These are phyloP conservation scores for Wickerhamomyces kurtzmanii DNA, from an alignment of 805 yeast species.

Conservation along the genomic window DNA sequence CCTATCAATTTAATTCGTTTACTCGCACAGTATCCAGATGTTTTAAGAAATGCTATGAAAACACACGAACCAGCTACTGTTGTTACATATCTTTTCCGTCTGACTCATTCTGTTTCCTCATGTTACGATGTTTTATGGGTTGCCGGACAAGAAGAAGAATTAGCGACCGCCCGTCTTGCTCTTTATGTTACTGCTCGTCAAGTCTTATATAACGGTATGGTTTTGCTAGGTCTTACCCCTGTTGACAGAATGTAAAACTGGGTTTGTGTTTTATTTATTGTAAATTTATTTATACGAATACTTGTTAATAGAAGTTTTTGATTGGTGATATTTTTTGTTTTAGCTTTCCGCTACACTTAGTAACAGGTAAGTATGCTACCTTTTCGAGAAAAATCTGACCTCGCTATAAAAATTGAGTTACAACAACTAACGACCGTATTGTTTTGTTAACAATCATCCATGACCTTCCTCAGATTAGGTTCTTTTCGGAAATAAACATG, in stretches of 20 bases:
- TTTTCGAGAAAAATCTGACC: too few species aligned
- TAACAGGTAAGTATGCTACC: too few species aligned
- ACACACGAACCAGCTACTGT: constrained; percentile 89
- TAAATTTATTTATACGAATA: too few species aligned
- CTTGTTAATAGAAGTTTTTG: too few species aligned
- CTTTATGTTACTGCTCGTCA: constrained; percentile 84
- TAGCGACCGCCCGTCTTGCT: constrained; percentile 88
- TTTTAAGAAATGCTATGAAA: constrained; percentile 69
- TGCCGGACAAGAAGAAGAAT: constrained; percentile 82
- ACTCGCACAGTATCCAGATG: constrained; percentile 87
- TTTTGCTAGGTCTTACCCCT: constrained; percentile 87
- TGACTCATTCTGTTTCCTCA: constrained; percentile 92
- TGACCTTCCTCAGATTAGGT: too few species aligned
- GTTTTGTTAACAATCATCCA: too few species aligned
- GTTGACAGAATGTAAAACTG: constrained; percentile 89
- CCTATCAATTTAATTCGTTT: constrained; percentile 67
- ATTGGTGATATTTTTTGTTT: too few species aligned
- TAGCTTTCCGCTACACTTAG: too few species aligned
- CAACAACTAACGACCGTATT: too few species aligned
- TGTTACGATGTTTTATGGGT: constrained; percentile 96
- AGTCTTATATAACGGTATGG: constrained; percentile 84
- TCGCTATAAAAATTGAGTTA: too few species aligned
- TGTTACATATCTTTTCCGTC: constrained; percentile 85
- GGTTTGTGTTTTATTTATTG: too few species aligned
- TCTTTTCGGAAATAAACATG: too few species aligned